Evolutionary conservation across 169 alveolate genomes (phyloP), one percentile per base, ranked within the genome.

Genomic region (Plasmodium malariae): DNA sequence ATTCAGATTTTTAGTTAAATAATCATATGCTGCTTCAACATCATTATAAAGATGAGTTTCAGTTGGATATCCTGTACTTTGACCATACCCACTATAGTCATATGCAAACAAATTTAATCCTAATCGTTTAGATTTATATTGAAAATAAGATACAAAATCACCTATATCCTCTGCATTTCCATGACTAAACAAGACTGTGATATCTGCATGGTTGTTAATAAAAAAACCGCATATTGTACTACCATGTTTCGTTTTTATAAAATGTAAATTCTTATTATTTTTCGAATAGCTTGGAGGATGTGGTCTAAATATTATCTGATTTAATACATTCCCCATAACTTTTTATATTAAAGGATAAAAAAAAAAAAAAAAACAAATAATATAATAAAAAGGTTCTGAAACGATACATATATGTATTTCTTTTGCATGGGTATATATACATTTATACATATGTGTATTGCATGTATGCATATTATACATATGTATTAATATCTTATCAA

Each of bases 161-260:
- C 97, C 97, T 43, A 96, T 87, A 68, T 96, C 98, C 91, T 96
- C 98, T 1, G 98, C 98, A 92, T 96, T 96, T 5, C 97, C 98
- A 83, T 96, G 98, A 87, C 97, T 95, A 91, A 94, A 96, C 34
- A 96, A 73, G 24, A 96, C 37, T 19, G 98, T 96, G 60, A 93
- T 86, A 37, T 65, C 67, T 14, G 96, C 96, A 28, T 63, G 55
- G 45, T 96, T 95, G 93, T 87, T 72, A 62, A 94, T 43, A 89
- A 76, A 94, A 24, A 83, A 87, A 19, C 95, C 95, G 51, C 95
- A 94, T 62, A 94, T 87, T 14, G 72, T 51, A 70, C 94, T 85
- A 2, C 95, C 95, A 48, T 74, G 89, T n/a, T 74, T 88, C 12
- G 95, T 89, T 32, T 94, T 93, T 30, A 94, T 63, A 93, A 94